These are phyloP conservation scores for Ustilago tritici DNA, from an alignment of 1,284 basidiomycete species.

Conservation along the genomic window DNA sequence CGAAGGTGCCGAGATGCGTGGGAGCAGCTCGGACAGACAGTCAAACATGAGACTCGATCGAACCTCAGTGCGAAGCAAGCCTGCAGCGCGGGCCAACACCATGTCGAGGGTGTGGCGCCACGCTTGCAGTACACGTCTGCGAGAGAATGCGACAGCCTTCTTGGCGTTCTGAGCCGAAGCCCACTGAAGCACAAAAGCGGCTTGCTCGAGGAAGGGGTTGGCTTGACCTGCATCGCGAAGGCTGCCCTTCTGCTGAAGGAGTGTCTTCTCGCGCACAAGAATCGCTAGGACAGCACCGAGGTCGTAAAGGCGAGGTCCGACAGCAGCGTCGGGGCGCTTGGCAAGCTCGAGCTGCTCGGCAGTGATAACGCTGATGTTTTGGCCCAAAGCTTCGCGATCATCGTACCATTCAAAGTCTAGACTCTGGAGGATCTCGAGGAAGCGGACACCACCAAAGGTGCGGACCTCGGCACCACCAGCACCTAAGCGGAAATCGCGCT, in stretches of 20 bases:
- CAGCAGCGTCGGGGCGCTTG: slow-evolving; percentile 77
- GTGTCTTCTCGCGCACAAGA: slow-evolving; percentile 49
- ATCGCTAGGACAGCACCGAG: slow-evolving; percentile 75
- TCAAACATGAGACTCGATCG: slow-evolving; percentile 62
- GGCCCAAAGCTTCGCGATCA: slow-evolving; percentile 71
- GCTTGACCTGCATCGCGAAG: slow-evolving; percentile 49
- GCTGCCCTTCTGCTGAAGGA: slow-evolving; percentile 56
- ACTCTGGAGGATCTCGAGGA: slow-evolving; percentile 87
- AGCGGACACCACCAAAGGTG: slow-evolving; percentile 77
- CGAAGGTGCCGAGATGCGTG: slow-evolving; percentile 53
- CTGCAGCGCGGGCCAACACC: slow-evolving; percentile 52
- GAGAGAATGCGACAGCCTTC: slow-evolving; percentile 57
- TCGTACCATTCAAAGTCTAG: slow-evolving; percentile 90
- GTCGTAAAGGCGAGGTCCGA: slow-evolving; percentile 81
- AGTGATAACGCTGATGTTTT: slow-evolving; percentile 75
- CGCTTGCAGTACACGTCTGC: slow-evolving; percentile 55
- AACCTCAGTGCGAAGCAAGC: slow-evolving; percentile 59
- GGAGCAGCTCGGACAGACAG: slow-evolving; percentile 61
- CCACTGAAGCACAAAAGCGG: slow-evolving; percentile 57
- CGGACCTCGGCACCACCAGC: slow-evolving; percentile 36
- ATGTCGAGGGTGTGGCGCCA: slow-evolving; percentile 67
- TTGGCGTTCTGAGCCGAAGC: slow-evolving; percentile 64
- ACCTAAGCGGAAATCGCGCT: slow-evolving; percentile 47
- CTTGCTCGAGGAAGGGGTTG: slow-evolving; percentile 61
- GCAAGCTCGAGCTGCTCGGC: slow-evolving; percentile 79